Conservation (phyloP, 176 grass and related monocot genomes). For the Hordeum marinum region DNA sequence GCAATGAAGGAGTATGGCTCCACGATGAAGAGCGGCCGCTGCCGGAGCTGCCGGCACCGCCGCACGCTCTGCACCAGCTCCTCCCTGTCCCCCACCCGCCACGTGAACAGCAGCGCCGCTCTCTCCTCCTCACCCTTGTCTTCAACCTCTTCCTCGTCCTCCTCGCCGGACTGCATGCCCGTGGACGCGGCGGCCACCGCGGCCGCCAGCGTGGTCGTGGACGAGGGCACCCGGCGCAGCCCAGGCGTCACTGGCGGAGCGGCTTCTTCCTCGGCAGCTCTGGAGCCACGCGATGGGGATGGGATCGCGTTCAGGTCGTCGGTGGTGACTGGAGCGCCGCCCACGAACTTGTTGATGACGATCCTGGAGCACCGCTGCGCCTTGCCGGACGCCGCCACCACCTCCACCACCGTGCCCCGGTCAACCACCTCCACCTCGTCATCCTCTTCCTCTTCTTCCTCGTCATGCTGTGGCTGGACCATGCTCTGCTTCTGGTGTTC, state of each 20-base stretch:
- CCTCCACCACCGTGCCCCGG: conserved; percentile 52
- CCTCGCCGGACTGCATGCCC: background rate
- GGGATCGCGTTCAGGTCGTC: background rate
- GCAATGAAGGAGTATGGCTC: conserved; percentile 51
- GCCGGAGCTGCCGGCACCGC: conserved; percentile 49
- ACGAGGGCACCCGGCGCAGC: conserved; percentile 5
- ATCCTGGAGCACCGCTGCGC: conserved; percentile 37
- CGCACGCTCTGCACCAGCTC: conserved; percentile 50
- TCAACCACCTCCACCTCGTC: conserved; percentile 66
- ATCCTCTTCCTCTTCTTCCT: background rate
- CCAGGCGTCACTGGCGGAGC: background rate
- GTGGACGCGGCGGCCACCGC: conserved; percentile 31
- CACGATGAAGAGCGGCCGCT: conserved; percentile 40
- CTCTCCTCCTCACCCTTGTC: background rate
- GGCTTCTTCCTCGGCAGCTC: background rate
- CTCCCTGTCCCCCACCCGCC: conserved; percentile 31
- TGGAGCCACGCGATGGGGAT: background rate
- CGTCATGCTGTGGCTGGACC: too few species aligned
- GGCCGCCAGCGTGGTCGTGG: conserved; percentile 34
- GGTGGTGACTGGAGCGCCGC: conserved; percentile 19
- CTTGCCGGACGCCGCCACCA: conserved; percentile 17
- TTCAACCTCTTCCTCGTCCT: background rate
- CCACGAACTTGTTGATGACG: conserved; percentile 73
- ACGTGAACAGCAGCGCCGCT: conserved; percentile 40
- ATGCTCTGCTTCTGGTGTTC: background rate